Conservation (phyloP, 495 filamentous ascomycete genomes). For the Aspergillus haitiensis region DNA sequence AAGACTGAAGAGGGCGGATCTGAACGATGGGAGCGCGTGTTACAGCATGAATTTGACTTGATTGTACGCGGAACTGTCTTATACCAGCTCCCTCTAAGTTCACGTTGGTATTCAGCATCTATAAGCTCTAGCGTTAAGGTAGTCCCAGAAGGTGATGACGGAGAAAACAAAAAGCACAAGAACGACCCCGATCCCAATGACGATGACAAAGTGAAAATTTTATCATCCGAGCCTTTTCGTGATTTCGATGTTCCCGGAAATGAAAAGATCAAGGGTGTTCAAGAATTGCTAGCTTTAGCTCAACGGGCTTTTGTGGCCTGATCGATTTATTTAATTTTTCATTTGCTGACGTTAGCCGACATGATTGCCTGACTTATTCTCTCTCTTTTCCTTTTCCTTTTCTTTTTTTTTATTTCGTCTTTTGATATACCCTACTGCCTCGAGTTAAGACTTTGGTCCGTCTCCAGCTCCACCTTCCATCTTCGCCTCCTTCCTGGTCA, state of each 20-base stretch:
- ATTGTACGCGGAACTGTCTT: conserved; percentile 86
- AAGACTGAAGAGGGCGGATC: conserved; percentile 81
- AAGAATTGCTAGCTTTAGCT: conserved; percentile 16
- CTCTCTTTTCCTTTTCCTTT: conserved; percentile 22
- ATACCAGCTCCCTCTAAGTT: conserved; percentile 83
- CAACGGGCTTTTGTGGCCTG: conserved; percentile 28
- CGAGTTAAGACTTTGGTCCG: conserved; percentile 3
- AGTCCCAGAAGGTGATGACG: conserved; percentile 44
- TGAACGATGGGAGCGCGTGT: conserved; percentile 86
- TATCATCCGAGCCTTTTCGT: conserved; percentile 9
- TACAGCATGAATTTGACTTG: conserved; percentile 87
- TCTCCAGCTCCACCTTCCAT: conserved; percentile 5
- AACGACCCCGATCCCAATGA: conserved; percentile 24
- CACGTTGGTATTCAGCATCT: conserved; percentile 56
- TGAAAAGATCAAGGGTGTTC: conserved; percentile 18
- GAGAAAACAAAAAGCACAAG: conserved; percentile 13
- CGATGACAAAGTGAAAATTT: conserved; percentile 34
- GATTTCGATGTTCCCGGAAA: conserved; percentile 6
- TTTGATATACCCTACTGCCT: conserved; percentile 26
- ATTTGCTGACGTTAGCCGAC: conserved; percentile 2
- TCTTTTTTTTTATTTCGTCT: conserved; percentile 31
- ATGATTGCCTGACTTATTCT: conserved; percentile 20
- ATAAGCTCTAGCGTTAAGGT: conserved; percentile 55
- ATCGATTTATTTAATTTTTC: conserved; percentile 5
- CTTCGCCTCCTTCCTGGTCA: conserved; percentile 14